A percentile compares a stretch with the other conserved stretches of the same genome.
Conservation (phyloP, 495 filamentous ascomycete genomes). For the Lophiotrema nucula region DNA sequence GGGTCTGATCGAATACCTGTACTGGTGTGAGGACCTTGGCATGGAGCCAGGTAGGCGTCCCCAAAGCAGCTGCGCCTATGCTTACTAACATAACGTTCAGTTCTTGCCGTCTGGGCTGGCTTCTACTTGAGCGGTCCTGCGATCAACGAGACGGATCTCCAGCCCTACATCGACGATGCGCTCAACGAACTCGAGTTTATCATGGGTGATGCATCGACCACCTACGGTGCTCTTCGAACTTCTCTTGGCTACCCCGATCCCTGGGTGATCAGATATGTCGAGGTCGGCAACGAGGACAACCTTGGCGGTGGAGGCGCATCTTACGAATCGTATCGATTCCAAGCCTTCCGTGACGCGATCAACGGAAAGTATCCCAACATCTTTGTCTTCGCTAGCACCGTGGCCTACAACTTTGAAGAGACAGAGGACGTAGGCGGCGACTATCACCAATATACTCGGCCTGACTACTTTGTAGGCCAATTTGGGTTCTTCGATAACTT, state of each 20-base stretch:
- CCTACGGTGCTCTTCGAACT: conserved; percentile 58
- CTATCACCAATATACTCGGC: conserved; percentile 36
- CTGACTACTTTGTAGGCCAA: conserved; percentile 29
- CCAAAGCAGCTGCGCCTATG: too few relatives aligned
- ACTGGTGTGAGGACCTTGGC: conserved; percentile 39
- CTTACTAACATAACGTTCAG: too few relatives aligned
- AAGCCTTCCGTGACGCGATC: conserved; percentile 56
- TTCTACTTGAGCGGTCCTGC: conserved; percentile 34
- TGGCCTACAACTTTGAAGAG: conserved; percentile 19
- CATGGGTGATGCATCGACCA: conserved; percentile 52
- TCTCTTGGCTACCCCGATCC: conserved; percentile 57
- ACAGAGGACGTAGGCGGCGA: conserved; percentile 34
- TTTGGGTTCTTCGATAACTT: conserved; percentile 29
- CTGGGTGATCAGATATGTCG: conserved; percentile 58
- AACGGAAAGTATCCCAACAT: conserved; percentile 59
- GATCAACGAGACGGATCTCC: conserved; percentile 43
- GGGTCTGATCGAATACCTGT: conserved; percentile 40
- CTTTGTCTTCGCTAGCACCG: conserved; percentile 53
- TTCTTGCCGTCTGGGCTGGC: conserved; percentile 40
- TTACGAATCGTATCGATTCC: conserved; percentile 59
- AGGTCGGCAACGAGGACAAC: conserved; percentile 66
- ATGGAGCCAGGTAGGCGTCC: conserved; percentile 34
- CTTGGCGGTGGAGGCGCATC: conserved; percentile 51
- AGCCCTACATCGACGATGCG: conserved; percentile 57
- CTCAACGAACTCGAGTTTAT: conserved; percentile 69